Conservation (phyloP, 2,329 filamentous ascomycete genomes). For the Colletotrichum tanaceti region DNA sequence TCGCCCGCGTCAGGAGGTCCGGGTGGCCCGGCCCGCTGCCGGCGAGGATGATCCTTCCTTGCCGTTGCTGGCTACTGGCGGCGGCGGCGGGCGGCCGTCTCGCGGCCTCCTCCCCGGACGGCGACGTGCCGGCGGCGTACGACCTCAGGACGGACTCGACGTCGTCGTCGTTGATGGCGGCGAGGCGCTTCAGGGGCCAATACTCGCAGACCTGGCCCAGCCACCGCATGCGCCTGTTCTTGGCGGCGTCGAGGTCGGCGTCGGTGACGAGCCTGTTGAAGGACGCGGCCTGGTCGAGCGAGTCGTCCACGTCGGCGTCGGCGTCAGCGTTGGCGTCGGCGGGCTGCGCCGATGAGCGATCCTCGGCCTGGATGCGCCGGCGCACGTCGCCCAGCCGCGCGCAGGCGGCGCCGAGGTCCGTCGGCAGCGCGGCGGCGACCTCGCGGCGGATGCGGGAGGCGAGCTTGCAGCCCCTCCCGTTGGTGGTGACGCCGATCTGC, state of each 20-base stretch:
- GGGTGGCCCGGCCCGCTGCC: slow-evolving; percentile 94
- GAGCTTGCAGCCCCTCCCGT: slow-evolving; percentile 93
- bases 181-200: slow-evolving; percentile 89
- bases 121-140: slow-evolving; percentile 62
- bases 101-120: not conserved
- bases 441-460: slow-evolving; percentile 90
- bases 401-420: slow-evolving; percentile 80
- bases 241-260: slow-evolving; percentile 77
- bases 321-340: no score
- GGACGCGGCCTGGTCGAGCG: slow-evolving; percentile 77
- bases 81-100: not conserved
- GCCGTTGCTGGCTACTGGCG: slow-evolving; percentile 41
- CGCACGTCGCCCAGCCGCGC: slow-evolving; percentile 80
- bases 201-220: slow-evolving; percentile 97
- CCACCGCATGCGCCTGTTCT: slow-evolving; percentile 90
- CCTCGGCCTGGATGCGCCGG: slow-evolving; percentile 78
- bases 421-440: slow-evolving; percentile 82
- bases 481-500: slow-evolving; percentile 95
- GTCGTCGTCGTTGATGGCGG: slow-evolving; percentile 82
- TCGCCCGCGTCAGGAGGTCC: slow-evolving; percentile 86
- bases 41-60: slow-evolving; percentile 84
- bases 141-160: slow-evolving; percentile 80
- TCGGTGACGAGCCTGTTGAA: slow-evolving; percentile 88
- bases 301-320: slow-evolving; percentile 72
- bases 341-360: slow-evolving; percentile 57